Conservation (phyloP, 768 basidiomycete genomes). For the Rhizopogon sp. region DNA sequence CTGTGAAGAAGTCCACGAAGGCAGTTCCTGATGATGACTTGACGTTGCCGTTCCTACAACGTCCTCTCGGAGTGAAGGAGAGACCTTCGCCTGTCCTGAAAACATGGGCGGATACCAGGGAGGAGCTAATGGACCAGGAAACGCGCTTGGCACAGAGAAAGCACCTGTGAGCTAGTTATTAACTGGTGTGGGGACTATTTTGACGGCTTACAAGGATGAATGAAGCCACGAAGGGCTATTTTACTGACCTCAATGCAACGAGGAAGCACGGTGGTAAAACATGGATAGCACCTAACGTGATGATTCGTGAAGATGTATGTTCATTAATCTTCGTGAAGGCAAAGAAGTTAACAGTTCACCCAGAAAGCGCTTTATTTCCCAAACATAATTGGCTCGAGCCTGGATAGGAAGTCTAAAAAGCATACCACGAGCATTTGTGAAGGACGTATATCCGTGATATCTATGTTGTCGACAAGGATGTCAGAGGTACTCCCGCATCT, state of each 20-base stretch:
- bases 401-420: slow-evolving; percentile 49
- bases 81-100: slow-evolving; percentile 56
- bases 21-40: slow-evolving; percentile 1
- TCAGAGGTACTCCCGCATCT: slow-evolving; percentile 61
- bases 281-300: slow-evolving; percentile 85
- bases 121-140: slow-evolving; percentile 69
- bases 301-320: slow-evolving; percentile 88
- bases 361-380: slow-evolving; percentile 94
- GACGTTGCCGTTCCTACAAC: slow-evolving; percentile 37
- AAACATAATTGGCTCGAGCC: slow-evolving; percentile 68
- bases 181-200: not conserved
- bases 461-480: slow-evolving; percentile 80
- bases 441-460: slow-evolving; percentile 73
- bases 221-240: slow-evolving; percentile 78
- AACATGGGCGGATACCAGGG: slow-evolving; percentile 56
- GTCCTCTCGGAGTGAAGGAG: slow-evolving; percentile 75
- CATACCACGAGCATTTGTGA: slow-evolving; percentile 77
- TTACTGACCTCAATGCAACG: slow-evolving; percentile 79
- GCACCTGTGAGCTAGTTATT: slow-evolving; percentile 39
- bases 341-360: not conserved
- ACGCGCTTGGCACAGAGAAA: slow-evolving; percentile 64
- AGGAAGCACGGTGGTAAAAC: slow-evolving; percentile 86
- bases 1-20: not conserved
- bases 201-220: slow-evolving; percentile 38
- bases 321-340: not conserved